Evolutionary conservation across 495 filamentous ascomycete genomes (phyloP).

Genomic region (Tuber melanosporum): DNA sequence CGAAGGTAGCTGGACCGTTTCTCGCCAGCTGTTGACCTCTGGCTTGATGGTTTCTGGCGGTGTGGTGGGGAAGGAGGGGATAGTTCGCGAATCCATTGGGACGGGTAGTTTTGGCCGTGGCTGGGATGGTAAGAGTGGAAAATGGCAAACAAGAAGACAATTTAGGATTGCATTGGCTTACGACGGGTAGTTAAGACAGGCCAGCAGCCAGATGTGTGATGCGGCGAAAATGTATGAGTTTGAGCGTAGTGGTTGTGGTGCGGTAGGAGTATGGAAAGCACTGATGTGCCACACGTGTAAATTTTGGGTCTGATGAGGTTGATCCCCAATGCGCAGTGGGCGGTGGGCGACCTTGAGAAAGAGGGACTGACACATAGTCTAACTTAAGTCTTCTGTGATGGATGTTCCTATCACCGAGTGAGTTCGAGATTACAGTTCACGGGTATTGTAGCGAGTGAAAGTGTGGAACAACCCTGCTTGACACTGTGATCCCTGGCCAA

Average conservation of each 20-base stretch:
- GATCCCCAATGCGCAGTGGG: background rate
- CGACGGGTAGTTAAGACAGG: background rate
- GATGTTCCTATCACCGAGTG: background rate
- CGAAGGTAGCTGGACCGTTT: background rate
- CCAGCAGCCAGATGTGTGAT: background rate
- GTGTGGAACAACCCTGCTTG: background rate
- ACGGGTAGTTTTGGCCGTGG: background rate
- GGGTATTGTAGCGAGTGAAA: background rate
- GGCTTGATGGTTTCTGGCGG: background rate
- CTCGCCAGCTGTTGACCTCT: background rate
- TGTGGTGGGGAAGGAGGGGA: conserved; percentile 1
- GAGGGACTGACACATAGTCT: background rate
- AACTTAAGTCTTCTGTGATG: background rate
- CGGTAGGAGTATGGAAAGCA: background rate
- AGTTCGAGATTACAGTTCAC: background rate
- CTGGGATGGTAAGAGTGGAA: background rate
- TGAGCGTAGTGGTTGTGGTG: background rate
- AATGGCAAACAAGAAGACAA: background rate
- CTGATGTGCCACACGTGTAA: background rate
- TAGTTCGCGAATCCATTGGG: background rate
- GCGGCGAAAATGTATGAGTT: background rate
- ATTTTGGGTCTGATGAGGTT: background rate
- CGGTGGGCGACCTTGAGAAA: background rate
- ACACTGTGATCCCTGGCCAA: background rate
- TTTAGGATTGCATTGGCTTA: background rate